Evolutionary conservation across 2,329 filamentous ascomycete species (phyloP), one percentile per base, ranked within the genome.

Genomic region (Fusarium sp.): DNA sequence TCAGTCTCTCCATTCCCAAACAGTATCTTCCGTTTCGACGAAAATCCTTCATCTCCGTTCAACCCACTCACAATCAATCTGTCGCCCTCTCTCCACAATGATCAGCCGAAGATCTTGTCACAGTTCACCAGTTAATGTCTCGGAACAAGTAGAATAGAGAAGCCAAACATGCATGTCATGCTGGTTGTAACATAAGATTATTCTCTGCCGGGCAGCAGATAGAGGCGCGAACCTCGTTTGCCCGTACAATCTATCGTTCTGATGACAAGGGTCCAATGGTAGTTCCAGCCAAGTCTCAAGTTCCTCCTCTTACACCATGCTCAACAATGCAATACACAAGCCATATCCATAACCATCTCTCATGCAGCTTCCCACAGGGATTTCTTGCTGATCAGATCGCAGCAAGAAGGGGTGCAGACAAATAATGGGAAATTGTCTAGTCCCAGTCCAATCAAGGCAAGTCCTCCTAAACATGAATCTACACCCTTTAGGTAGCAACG

Each of bases 211-310:
- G 76, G 75, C 75, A 78, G 62, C 74, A 73, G 69, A 78, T 75
- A 73, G 73, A 79, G 79, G 79, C 72, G 80, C 76, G 80, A 82
- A 81, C 81, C 81, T 77, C 77, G 72, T 76, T 79, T 77, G 75
- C 79, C 81, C 80, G 73, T 81, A 79, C 79, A 82, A 81, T 83
- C 81, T 81, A 82, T 80, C 73, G 77, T 72, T 76, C 74, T 76
- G 75, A 78, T 77, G 73, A 76, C 73, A 70, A 65, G 59, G 69
- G 58, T 77, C 73, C 70, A 70, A 69, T 67, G 73, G 71, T 54
- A 38, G 46, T 66, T 71, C 72, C 62, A 69, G 62, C 64, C 68
- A 67, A 74, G 59, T 70, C 46, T 65, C 50, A 61, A 57, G 30
- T 57, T 72, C 74, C 76, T 74, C 67, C 78, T 80, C 71, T 74